Evolutionary conservation across 2,329 filamentous ascomycete species (phyloP).

Genomic region (Sporothrix humicola): DNA sequence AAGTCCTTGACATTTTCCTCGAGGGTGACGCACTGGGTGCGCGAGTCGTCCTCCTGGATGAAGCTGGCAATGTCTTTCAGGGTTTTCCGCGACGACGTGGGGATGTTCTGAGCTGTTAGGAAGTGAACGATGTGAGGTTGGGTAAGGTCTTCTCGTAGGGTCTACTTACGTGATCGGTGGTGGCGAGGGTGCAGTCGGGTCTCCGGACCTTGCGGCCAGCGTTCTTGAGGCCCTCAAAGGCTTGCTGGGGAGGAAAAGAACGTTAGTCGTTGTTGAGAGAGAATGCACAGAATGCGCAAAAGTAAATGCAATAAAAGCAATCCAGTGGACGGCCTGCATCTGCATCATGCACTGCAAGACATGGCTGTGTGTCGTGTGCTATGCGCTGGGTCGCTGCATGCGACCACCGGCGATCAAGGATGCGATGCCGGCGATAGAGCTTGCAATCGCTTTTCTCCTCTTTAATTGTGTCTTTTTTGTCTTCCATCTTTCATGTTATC

Average conservation of each 20-base stretch:
- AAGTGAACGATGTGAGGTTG: background rate
- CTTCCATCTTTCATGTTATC: background rate
- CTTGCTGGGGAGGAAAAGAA: conserved; percentile 67
- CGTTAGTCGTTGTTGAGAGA: conserved; percentile 3
- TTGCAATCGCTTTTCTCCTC: background rate
- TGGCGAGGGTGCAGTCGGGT: conserved; percentile 95
- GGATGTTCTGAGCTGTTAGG: conserved; percentile 73
- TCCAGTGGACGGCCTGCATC: background rate
- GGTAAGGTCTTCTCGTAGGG: no score
- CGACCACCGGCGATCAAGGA: background rate
- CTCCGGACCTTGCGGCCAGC: conserved; percentile 85
- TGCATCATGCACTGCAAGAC: background rate
- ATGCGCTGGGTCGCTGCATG: background rate
- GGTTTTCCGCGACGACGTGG: conserved; percentile 85
- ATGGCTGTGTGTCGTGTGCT: no score
- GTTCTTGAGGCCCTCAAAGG: conserved; percentile 93
- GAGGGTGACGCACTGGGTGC: conserved; percentile 90
- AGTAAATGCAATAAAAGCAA: no score
- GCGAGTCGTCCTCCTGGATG: conserved; percentile 91
- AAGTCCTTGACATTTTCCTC: conserved; percentile 98
- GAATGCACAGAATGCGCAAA: background rate
- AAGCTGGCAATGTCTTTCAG: conserved; percentile 94
- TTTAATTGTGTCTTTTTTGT: background rate
- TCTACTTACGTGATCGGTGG: conserved; percentile 86
- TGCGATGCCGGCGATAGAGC: background rate